Evolutionary conservation across 305 asterid species (phyloP).

Genomic region (Caryopteris hybrid): DNA sequence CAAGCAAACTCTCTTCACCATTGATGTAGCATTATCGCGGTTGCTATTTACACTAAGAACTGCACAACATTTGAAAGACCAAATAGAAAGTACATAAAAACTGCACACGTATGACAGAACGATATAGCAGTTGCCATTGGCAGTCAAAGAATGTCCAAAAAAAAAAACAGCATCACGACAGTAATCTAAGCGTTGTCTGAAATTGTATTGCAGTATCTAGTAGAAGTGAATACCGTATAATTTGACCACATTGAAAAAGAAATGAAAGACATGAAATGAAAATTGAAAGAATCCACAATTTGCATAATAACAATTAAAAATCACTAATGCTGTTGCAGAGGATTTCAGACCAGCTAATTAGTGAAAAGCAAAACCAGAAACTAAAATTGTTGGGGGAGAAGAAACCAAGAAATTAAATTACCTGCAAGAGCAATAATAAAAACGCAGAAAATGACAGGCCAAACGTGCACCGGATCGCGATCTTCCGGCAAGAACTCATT

Average conservation of each 20-base stretch:
- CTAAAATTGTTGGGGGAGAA: no score
- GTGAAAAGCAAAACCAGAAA: neutral
- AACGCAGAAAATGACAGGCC: conserved; percentile 65
- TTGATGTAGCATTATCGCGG: conserved; percentile 24
- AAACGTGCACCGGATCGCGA: conserved; percentile 77
- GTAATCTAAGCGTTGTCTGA: no score
- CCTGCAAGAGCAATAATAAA: conserved; percentile 65
- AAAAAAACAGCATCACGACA: no score
- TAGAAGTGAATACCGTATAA: no score
- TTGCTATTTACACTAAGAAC: conserved; percentile 45
- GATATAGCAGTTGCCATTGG: no score
- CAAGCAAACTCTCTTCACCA: conserved; percentile 43
- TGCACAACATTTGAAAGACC: conserved; percentile 32
- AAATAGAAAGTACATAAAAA: neutral
- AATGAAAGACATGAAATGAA: neutral
- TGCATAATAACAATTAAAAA: no score
- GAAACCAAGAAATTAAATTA: no score
- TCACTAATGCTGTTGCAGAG: no score
- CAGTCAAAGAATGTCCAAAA: neutral
- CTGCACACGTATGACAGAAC: no score
- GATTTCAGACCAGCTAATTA: no score
- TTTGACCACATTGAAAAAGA: no score
- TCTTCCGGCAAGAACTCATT: conserved; percentile 86
- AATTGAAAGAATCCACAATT: neutral
- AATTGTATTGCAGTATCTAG: no score